phyloP scores from a whole-genome alignment of 1,284 basidiomycete genomes.

The Coniferiporia weirii region DNA sequence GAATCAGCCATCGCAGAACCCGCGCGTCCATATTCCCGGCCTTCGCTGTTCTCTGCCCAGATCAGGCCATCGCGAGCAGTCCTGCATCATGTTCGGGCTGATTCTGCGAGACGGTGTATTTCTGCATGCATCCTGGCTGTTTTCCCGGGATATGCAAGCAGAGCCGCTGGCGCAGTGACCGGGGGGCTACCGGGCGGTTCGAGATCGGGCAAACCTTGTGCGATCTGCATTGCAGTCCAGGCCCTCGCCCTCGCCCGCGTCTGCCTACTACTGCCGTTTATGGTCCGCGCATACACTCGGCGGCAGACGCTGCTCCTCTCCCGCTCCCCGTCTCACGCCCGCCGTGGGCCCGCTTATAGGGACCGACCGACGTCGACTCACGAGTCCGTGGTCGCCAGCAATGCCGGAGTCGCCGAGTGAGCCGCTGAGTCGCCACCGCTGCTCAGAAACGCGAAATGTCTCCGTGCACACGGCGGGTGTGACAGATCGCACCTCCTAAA shows the following conservation, averaged over 20 bases:
- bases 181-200: background rate
- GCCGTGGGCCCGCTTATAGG: too few relatives aligned
- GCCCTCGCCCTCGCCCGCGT: background rate
- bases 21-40: background rate
- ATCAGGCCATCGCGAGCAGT: background rate
- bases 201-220: background rate
- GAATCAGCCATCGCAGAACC: constrained; percentile 7
- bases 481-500: too few relatives aligned
- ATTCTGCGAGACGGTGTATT: background rate
- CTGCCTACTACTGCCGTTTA: background rate
- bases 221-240: background rate
- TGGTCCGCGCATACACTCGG: background rate
- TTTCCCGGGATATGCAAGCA: too few relatives aligned
- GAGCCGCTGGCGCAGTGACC: background rate
- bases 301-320: too few relatives aligned
- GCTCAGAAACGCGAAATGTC: too few relatives aligned
- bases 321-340: too few relatives aligned
- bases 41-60: background rate
- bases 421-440: too few relatives aligned
- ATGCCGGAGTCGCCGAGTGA: too few relatives aligned
- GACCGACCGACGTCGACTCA: too few relatives aligned
- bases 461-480: too few relatives aligned
- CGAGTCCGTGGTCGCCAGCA: too few relatives aligned
- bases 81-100: background rate
- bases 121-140: too few relatives aligned